These are phyloP conservation scores for Fusarium multiceps DNA, from an alignment of 2,329 filamentous ascomycete genomes.

Conservation along the genomic window DNA sequence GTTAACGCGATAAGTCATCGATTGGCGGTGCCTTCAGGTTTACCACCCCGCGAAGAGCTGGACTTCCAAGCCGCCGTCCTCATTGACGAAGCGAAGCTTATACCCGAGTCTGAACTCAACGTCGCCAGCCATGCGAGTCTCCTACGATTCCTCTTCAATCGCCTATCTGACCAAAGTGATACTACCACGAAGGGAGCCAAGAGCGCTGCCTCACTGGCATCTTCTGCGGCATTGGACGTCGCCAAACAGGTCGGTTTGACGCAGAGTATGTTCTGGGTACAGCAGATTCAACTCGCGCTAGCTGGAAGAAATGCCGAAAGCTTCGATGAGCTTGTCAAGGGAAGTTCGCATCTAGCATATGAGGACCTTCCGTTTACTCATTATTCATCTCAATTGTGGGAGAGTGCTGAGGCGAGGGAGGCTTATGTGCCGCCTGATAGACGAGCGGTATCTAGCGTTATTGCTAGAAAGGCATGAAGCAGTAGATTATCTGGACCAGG, in stretches of 20 bases:
- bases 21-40: not conserved
- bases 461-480: not conserved
- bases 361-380: conserved; percentile 45
- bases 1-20: conserved; percentile 27
- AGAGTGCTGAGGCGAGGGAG: conserved; percentile 42
- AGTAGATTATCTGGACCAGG: too few species aligned
- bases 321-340: conserved; percentile 41
- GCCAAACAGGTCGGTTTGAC: conserved; percentile 33
- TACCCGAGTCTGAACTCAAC: conserved; percentile 26
- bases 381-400: conserved; percentile 46
- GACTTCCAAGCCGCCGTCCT: conserved; percentile 38
- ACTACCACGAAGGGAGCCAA: not conserved
- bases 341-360: conserved; percentile 39
- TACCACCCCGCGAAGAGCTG: conserved; percentile 35
- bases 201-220: conserved; percentile 13
- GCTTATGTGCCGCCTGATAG: conserved; percentile 44
- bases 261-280: conserved; percentile 47
- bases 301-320: not conserved
- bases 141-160: conserved; percentile 17
- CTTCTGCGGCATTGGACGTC: conserved; percentile 33
- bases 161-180: not conserved
- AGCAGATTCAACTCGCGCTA: conserved; percentile 38
- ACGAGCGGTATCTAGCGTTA: conserved; percentile 32
- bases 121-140: conserved; percentile 37
- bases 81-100: conserved; percentile 36